Evolutionary conservation across 2,329 filamentous ascomycete genomes (phyloP).

Genomic region (Achaetomium macrosporum): DNA sequence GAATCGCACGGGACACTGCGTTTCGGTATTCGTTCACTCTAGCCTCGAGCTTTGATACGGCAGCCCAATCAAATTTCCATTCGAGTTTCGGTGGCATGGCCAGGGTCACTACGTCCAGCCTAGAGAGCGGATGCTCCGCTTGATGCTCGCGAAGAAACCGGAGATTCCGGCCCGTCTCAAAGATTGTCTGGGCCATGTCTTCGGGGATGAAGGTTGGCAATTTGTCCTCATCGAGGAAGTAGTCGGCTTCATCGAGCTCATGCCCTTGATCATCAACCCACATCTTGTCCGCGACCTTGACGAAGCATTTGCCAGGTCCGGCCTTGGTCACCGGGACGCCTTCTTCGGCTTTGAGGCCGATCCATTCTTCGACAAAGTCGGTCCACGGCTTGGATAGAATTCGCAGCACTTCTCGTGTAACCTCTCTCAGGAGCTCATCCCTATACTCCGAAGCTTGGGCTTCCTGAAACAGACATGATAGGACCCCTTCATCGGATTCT

Average conservation of each 20-base stretch:
- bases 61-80: conserved; percentile 68
- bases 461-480: conserved; percentile 57
- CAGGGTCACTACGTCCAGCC: conserved; percentile 40
- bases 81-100: conserved; percentile 51
- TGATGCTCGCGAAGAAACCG: conserved; percentile 66
- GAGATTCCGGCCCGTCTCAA: conserved; percentile 72
- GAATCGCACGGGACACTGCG: conserved; percentile 33
- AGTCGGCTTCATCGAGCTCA: conserved; percentile 53
- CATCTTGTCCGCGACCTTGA: conserved; percentile 50
- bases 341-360: conserved; percentile 59
- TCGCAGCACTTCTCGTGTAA: conserved; percentile 60
- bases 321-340: conserved; percentile 48
- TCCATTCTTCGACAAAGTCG: conserved; percentile 59
- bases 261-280: conserved; percentile 55
- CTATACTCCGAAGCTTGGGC: conserved; percentile 60
- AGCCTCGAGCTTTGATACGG: conserved; percentile 57
- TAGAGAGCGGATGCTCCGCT: conserved; percentile 62
- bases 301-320: conserved; percentile 50
- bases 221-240: conserved; percentile 55
- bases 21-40: conserved; percentile 51
- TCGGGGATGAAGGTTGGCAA: conserved; percentile 67
- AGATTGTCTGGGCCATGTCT: conserved; percentile 66
- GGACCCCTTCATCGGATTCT: conserved; percentile 52
- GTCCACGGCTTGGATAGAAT: conserved; percentile 32
- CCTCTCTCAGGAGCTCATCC: conserved; percentile 53